These are phyloP conservation scores for Plasmodium inui DNA, from an alignment of 169 alveolate species.

Conservation along the genomic window DNA sequence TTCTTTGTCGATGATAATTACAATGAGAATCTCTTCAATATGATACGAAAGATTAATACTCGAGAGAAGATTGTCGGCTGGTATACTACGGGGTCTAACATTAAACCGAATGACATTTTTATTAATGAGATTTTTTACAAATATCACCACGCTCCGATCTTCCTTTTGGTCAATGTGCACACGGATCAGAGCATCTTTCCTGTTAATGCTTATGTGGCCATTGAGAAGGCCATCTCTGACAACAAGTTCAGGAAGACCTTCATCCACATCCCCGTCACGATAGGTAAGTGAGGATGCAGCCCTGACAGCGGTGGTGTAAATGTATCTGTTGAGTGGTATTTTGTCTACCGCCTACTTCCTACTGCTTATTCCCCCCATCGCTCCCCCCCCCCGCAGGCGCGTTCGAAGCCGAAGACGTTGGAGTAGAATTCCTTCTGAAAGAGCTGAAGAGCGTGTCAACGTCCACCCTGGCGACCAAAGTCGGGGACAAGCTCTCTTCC, in stretches of 20 bases:
- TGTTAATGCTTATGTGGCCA: conserved; percentile 94
- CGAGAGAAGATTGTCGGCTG: conserved; percentile 98
- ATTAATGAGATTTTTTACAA: conserved; percentile 96
- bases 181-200: conserved; percentile 88
- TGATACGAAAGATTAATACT: conserved; percentile 97
- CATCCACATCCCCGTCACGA: conserved; percentile 93
- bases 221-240: conserved; percentile 95
- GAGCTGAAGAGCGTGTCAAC: conserved; percentile 96
- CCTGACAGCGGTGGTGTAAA: conserved; percentile 86
- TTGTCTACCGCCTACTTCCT: background rate
- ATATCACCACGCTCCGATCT: conserved; percentile 96
- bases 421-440: conserved; percentile 98
- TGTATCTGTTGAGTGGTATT: too few species aligned
- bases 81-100: conserved; percentile 99
- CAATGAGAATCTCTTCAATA: conserved; percentile 96
- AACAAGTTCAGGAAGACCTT: conserved; percentile 94
- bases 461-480: conserved; percentile 93
- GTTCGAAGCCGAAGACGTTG: conserved; percentile 99
- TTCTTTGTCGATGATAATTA: conserved; percentile 99
- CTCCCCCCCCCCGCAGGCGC: conserved; percentile 87
- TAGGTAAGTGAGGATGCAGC: conserved; percentile 79
- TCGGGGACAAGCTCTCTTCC: conserved; percentile 83
- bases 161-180: conserved; percentile 93
- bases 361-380: background rate
- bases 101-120: conserved; percentile 96